A percentile compares a stretch with the other conserved stretches of the same genome.
These are phyloP conservation scores for Colletotrichum orchidophilum DNA, from an alignment of 2,329 filamentous ascomycete genomes.

Conservation along the genomic window DNA sequence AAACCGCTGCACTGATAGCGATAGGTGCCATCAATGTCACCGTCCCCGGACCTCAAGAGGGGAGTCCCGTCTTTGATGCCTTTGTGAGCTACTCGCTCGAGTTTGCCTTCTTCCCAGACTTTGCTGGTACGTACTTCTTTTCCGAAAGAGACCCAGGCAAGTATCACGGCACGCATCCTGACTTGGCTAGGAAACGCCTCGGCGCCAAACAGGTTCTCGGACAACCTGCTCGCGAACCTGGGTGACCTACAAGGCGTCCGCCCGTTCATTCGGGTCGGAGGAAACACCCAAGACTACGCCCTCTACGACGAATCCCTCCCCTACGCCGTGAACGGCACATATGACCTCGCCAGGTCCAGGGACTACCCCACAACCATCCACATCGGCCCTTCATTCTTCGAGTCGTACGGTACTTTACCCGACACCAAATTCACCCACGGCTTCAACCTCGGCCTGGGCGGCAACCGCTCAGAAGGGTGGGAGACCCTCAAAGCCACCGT, in stretches of 20 bases:
- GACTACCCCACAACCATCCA: slow-evolving; percentile 70
- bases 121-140: slow-evolving; percentile 46
- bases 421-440: slow-evolving; percentile 67
- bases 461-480: slow-evolving; percentile 60
- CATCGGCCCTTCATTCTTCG: slow-evolving; percentile 70
- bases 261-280: slow-evolving; percentile 70
- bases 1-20: not conserved
- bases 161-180: not conserved
- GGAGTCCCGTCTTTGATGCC: slow-evolving; percentile 40
- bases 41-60: slow-evolving; percentile 18
- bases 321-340: slow-evolving; percentile 60
- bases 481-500: slow-evolving; percentile 63
- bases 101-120: slow-evolving; percentile 62
- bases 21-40: not conserved
- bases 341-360: slow-evolving; percentile 56
- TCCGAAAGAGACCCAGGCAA: not conserved
- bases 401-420: slow-evolving; percentile 68
- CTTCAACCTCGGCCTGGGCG: slow-evolving; percentile 66
- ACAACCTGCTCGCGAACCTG: slow-evolving; percentile 67
- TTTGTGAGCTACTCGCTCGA: slow-evolving; percentile 64
- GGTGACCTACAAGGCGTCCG: slow-evolving; percentile 63
- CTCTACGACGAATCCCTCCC: slow-evolving; percentile 64
- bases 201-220: slow-evolving; percentile 66
- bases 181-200: slow-evolving; percentile 56
- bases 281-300: slow-evolving; percentile 74